Percentiles rank a stretch among this genome's conserved stretches.
These are phyloP conservation scores for Elaeagnus macrophylla DNA, from an alignment of 306 rosid genomes.

Conservation along the genomic window DNA sequence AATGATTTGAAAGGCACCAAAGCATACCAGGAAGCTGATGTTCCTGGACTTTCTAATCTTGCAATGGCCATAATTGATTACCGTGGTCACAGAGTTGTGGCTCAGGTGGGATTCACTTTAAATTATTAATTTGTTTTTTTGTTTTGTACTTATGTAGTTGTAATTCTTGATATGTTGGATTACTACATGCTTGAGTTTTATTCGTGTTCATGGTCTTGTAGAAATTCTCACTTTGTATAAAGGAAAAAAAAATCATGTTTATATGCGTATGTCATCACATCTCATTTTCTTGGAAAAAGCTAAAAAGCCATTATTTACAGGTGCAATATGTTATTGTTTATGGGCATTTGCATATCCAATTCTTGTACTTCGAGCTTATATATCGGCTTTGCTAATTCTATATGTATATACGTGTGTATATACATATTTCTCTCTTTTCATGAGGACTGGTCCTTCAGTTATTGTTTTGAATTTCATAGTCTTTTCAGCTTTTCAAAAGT, in stretches of 20 bases:
- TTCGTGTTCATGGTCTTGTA: background rate
- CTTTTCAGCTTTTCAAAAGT: background rate
- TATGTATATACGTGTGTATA: too few relatives aligned
- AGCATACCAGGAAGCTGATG: constrained; percentile 99
- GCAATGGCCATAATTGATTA: constrained; percentile 97
- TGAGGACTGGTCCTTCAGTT: background rate
- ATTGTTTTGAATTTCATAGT: background rate
- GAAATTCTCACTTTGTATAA: too few relatives aligned
- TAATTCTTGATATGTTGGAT: background rate
- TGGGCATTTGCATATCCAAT: too few relatives aligned
- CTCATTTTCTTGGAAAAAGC: too few relatives aligned
- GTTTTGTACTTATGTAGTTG: background rate
- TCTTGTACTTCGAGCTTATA: too few relatives aligned
- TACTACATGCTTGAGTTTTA: background rate
- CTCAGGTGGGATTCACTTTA: constrained; percentile 63
- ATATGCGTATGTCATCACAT: too few relatives aligned
- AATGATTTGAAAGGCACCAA: constrained; percentile 98
- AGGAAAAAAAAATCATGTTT: too few relatives aligned
- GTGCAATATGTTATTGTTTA: too few relatives aligned
- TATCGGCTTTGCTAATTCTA: too few relatives aligned
- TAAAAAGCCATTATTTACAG: too few relatives aligned
- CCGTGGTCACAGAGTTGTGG: constrained; percentile 97
- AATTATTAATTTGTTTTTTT: background rate
- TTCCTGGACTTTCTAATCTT: constrained; percentile 83
- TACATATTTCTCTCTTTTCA: too few relatives aligned